A percentile compares a stretch with the other conserved stretches of the same genome.
Conservation (phyloP, 2,329 filamentous ascomycete genomes). For the Dactylellina leptospora region DNA sequence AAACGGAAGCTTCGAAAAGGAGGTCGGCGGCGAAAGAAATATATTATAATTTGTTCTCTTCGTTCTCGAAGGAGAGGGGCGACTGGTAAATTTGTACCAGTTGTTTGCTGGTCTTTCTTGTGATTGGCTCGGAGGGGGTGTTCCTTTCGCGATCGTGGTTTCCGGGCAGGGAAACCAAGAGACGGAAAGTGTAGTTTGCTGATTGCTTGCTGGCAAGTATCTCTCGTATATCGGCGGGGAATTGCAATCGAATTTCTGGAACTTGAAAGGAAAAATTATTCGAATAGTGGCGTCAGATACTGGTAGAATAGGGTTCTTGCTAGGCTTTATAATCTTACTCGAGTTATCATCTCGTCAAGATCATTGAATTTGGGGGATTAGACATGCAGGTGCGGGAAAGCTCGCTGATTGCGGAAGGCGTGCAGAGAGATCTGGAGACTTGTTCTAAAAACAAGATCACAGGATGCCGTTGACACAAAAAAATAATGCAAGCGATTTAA, state of each 20-base stretch:
- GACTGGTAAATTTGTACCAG: background rate
- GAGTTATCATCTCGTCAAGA: background rate
- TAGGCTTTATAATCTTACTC: slow-evolving; percentile 5
- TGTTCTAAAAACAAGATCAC: no score
- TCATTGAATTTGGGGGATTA: background rate
- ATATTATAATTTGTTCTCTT: no score
- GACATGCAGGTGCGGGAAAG: background rate
- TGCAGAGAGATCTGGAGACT: background rate
- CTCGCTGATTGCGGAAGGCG: background rate
- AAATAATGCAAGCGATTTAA: no score
- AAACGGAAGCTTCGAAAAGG: background rate
- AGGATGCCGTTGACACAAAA: no score
- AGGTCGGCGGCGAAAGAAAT: slow-evolving; percentile 17
- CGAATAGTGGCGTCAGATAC: background rate
- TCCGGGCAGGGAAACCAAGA: background rate
- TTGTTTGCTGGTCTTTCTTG: background rate
- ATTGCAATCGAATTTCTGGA: background rate
- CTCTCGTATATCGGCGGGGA: background rate
- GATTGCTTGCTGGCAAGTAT: background rate
- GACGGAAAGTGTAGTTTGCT: no score
- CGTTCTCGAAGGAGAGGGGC: background rate
- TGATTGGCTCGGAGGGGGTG: background rate
- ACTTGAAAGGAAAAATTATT: background rate
- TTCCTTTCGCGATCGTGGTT: background rate
- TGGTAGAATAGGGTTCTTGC: background rate